A percentile compares a stretch with the other conserved stretches of the same genome.
phyloP scores from a whole-genome alignment of 164 flowering plant species.

The Litsea cubeba region DNA sequence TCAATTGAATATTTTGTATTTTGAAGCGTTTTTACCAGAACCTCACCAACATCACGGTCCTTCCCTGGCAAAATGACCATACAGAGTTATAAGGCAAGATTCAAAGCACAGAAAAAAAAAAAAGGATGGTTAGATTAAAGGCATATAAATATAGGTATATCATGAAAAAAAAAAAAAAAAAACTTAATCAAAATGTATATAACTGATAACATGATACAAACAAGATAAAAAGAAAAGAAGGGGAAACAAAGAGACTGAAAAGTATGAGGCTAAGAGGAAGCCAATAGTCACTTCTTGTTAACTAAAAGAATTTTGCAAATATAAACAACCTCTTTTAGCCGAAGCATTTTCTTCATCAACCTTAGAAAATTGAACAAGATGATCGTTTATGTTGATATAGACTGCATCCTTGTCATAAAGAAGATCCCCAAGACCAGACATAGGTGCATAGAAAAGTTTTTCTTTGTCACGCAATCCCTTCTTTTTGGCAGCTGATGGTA shows the following conservation, averaged over 20 bases:
- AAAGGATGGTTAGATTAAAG: neutral
- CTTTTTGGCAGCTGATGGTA: slow-evolving; percentile 93
- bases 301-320: neutral
- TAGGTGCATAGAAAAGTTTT: slow-evolving; percentile 92
- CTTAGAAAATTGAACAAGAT: slow-evolving; percentile 77
- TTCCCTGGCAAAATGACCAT: slow-evolving; percentile 41
- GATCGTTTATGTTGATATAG: slow-evolving; percentile 85
- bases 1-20: slow-evolving; percentile 75
- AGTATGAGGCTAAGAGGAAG: neutral
- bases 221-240: too few species aligned
- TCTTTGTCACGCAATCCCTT: slow-evolving; percentile 96
- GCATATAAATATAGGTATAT: neutral
- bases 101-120: neutral
- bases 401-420: slow-evolving; percentile 97
- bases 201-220: too few species aligned
- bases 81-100: neutral
- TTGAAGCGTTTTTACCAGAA: slow-evolving; percentile 75
- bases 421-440: slow-evolving; percentile 97
- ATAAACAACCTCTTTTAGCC: slow-evolving; percentile 40
- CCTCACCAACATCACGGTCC: slow-evolving; percentile 70
- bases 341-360: slow-evolving; percentile 45
- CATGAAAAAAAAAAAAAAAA: too few species aligned
- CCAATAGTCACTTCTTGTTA: neutral
- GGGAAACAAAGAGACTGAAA: neutral
- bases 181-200: neutral